Base-by-base conservation (phyloP, 169 alveolate species). In the Hepatocystis sp. region DNA sequence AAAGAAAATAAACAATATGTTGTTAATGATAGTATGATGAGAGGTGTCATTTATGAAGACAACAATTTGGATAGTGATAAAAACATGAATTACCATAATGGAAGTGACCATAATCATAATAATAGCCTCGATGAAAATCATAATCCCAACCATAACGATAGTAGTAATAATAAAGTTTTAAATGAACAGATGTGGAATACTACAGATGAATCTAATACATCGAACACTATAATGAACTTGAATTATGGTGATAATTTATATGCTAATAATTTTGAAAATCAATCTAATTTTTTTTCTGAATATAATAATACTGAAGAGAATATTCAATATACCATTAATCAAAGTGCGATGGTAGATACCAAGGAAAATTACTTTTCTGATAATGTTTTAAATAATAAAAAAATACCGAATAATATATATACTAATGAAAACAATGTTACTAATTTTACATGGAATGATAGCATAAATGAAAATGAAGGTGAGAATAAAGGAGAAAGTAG, bases 271-370 rank as follows among this genome's bases (percentile, higher is more conserved):
- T 11, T 49, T 25, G 55, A 44, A 19, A 49, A 53, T 5, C 27
- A 28, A 19, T 21, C 13, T n/a, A 71, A 71, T 56, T 44, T 71
- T 25, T 25, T 71, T 2, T 39, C 86, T 2, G 63, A 58, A 25
- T 71, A 71, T 63, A 71, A 71, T 53, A 71, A 58, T 51, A 76
- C 86, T 34, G 86, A 71, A 52, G 86, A 71, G 55, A 58, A 71
- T 19, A 36, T 71, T 27, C 55, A 52, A 4, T 71, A 71, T 51
- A 42, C 44, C 58, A 58, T 42, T 71, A 46, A 40, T 55, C 28
- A 39, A 19, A 21, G 2, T 28, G 39, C 36, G 40, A 44, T 40
- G 55, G 8, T n/a, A n/a, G n/a, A n/a, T n/a, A n/a, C n/a, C n/a
- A 56, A 19, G n/a, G 25, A 58, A 8, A 44, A 17, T 11, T 68